Base-by-base conservation (phyloP, 169 alveolate genomes). In the Plasmodium blacklocki region DNA sequence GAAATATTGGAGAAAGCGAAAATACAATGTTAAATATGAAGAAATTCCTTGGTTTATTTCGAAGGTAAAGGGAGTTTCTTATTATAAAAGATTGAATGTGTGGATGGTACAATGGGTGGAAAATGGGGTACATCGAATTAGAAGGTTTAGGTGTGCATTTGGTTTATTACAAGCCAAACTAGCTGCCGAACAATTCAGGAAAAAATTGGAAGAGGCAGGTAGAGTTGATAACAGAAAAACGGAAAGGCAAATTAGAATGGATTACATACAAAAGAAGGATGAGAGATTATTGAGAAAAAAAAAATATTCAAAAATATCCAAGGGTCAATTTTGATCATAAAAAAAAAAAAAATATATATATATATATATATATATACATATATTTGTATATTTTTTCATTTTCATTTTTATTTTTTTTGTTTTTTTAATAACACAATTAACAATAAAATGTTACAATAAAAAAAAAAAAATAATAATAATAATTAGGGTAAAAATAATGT, bases 31-130 rank as follows among this genome's bases (percentile, higher is more conserved):
- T 26, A 64, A 23, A 54, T 74, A 73, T 29, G 71, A 92, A 54
- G 91, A 92, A 19, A 80, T 90, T 12, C 97, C 97, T 26, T 91
- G 88, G 83, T 78, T 59, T 26, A 67, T 93, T 60, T 94, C 96
- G 11, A 88, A 92, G 39, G 94, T 87, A 12, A 93, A 93, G 63
- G 93, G 95, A 26, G 95, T 94, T 23, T 86, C 88, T 21, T 94
- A 62, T 74, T 94, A 94, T 63, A 50, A 89, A 56, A 91, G 96
- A 87, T 75, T 95, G 73, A 93, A 95, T 60, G 96, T 94, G n/a
- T 95, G 95, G 95, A 76, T 96, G 50, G 94, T 95, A 18, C 96
- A 95, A 62, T 95, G 97, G 97, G 80, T 89, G 12, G 97, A 95
- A 72, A 88, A 95, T 70, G 96, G 96, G 3, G 87, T 91, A n/a